Evolutionary conservation across 2,329 filamentous ascomycete genomes (phyloP).

Genomic region (Diplodia mutila): DNA sequence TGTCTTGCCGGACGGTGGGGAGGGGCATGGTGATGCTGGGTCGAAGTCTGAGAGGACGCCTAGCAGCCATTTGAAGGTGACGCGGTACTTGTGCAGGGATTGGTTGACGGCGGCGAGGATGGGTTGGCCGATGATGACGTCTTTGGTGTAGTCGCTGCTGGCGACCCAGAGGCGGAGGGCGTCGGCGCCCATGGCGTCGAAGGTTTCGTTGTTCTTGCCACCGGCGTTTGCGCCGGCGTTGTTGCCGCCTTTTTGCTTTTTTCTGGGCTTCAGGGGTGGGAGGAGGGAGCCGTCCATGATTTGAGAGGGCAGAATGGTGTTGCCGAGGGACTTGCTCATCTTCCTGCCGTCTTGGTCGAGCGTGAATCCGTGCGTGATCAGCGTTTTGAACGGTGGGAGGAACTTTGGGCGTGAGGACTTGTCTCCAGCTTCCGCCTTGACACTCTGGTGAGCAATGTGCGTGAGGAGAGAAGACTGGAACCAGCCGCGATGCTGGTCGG

Average conservation of each 20-base stretch:
- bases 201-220: conserved; percentile 43
- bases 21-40: conserved; percentile 26
- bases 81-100: conserved; percentile 81
- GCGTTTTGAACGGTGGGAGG: conserved; percentile 75
- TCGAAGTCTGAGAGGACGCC: conserved; percentile 60
- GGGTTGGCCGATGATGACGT: conserved; percentile 79
- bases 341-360: conserved; percentile 90
- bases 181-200: conserved; percentile 81
- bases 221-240: conserved; percentile 23
- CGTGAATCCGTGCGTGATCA: conserved; percentile 96
- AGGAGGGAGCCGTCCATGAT: conserved; percentile 85
- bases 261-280: conserved; percentile 68
- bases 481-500: conserved; percentile 96
- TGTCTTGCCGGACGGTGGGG: background rate
- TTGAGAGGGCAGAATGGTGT: conserved; percentile 77
- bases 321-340: conserved; percentile 97
- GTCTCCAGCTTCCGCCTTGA: conserved; percentile 33
- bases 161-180: conserved; percentile 89
- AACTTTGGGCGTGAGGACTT: conserved; percentile 31
- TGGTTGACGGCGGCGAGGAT: conserved; percentile 78
- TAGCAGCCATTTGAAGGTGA: conserved; percentile 87
- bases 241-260: conserved; percentile 40
- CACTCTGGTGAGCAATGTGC: conserved; percentile 66
- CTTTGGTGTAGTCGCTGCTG: conserved; percentile 86
- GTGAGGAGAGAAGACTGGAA: conserved; percentile 96